Evolutionary conservation across 345 rosid genomes (phyloP).

Genomic region (Gossypium thurberi): DNA sequence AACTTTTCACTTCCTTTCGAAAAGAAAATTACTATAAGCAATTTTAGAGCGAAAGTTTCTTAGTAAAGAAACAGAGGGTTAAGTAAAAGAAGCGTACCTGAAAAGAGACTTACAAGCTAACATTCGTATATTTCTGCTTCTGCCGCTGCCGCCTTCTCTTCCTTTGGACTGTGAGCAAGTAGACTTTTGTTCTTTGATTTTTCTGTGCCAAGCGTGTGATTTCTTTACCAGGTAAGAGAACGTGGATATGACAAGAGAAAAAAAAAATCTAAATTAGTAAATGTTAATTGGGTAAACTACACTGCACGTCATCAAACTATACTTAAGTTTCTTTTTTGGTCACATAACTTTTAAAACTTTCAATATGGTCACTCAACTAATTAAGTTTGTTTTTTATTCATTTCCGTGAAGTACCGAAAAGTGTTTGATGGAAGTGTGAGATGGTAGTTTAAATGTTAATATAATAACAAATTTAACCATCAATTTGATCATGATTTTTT

Average conservation of each 20-base stretch:
- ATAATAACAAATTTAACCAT: too few relatives aligned
- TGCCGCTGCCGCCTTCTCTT: not conserved
- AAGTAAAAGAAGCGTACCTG: conserved; percentile 16
- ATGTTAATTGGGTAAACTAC: too few relatives aligned
- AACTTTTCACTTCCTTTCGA: not conserved
- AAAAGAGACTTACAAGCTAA: conserved; percentile 17
- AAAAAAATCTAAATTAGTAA: too few relatives aligned
- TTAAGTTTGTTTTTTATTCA: too few relatives aligned
- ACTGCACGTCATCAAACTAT: too few relatives aligned
- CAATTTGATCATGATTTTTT: too few relatives aligned
- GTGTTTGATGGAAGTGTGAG: too few relatives aligned
- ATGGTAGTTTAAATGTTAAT: too few relatives aligned
- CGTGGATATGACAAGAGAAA: not conserved
- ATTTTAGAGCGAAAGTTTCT: not conserved
- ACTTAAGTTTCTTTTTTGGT: too few relatives aligned
- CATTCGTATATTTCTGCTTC: conserved; percentile 12
- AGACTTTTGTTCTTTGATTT: not conserved
- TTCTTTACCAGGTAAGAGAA: not conserved
- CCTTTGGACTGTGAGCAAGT: not conserved
- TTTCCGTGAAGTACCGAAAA: too few relatives aligned
- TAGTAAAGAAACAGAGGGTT: not conserved
- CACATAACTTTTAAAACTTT: too few relatives aligned
- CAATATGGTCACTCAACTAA: too few relatives aligned
- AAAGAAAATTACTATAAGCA: not conserved
- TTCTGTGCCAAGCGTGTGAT: not conserved